Evolutionary conservation across 208 protist genomes (phyloP).

Genomic region (Wallacemonas sp.): DNA sequence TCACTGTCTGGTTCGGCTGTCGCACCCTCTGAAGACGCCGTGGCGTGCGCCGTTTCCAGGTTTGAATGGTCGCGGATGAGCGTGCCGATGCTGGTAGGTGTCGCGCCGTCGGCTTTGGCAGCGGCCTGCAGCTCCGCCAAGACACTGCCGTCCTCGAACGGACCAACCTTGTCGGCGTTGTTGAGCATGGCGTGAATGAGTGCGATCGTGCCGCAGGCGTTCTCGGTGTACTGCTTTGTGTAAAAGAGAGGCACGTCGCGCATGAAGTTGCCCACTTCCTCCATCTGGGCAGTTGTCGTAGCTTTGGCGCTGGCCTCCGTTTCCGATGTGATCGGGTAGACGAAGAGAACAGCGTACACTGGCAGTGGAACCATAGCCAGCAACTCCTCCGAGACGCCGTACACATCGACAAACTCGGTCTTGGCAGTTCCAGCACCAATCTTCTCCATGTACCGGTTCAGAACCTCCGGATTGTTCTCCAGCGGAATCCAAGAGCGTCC

Average conservation of each 20-base stretch:
- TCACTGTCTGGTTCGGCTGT: constrained; percentile 65
- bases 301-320: constrained; percentile 23
- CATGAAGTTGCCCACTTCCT: constrained; percentile 43
- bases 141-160: constrained; percentile 35
- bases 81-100: constrained; percentile 23
- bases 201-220: constrained; percentile 96
- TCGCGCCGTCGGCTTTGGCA: background rate
- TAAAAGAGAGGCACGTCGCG: constrained; percentile 76
- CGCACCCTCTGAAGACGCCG: constrained; percentile 59
- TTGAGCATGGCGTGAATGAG: constrained; percentile 93
- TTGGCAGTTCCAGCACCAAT: constrained; percentile 58
- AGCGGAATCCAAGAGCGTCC: constrained; percentile 82
- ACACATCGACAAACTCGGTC: constrained; percentile 91
- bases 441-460: constrained; percentile 77
- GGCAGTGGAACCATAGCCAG: constrained; percentile 91
- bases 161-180: constrained; percentile 67
- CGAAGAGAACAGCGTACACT: constrained; percentile 87
- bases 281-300: constrained; percentile 25
- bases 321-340: constrained; percentile 86
- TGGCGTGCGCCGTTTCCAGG: constrained; percentile 62
- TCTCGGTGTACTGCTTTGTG: constrained; percentile 90
- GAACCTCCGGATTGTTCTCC: constrained; percentile 93
- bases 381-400: constrained; percentile 87
- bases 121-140: constrained; percentile 20
- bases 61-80: constrained; percentile 37